Evolutionary conservation across 305 asterid genomes (phyloP), one percentile per base, ranked within the genome.

Genomic region (Fraxinus paxiana): DNA sequence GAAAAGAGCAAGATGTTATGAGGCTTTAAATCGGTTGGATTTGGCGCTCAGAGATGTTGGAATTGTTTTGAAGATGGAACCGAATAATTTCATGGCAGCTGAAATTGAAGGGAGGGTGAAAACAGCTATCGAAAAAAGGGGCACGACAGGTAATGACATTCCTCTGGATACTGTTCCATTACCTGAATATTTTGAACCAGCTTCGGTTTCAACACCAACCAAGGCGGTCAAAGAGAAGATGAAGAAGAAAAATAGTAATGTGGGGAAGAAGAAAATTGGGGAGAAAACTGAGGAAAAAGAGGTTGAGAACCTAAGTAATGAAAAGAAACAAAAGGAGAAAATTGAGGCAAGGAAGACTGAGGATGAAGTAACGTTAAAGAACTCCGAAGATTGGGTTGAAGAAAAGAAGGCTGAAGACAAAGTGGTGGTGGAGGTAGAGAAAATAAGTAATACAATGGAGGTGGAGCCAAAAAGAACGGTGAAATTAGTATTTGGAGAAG

Each of bases 1-100:
- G 91, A 95, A 92, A 92, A 89, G 98, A 84, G 92, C 98, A 71
- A 82, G 97, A 88, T 95, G 98, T 88, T 95, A 95, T 76, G 98
- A 93, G 88, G 97, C 96, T 12, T 76, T 95, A 86, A 87, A 91
- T 85, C 86, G 88, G 92, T 85, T 92, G 31, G 93, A 91, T 84
- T 88, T 92, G 89, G 95, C 98, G 0, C 83, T 86, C 33, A 90
- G 94, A 84, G 98, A 95, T 82, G 95, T 93, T 80, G 89, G 81
- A 15, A 86, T 84, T 0, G 97, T 93, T 22, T 84, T 95, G 81
- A 87, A 84, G 73, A 90, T 84, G 92, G 98, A 95, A 81, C 98
- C 92, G 0, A 89, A 89, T 82, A 95, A 95, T 88, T 82, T 93
- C 73, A 90, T 91, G 97, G 98, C 97, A 0, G 84, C 75, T 56